Evolutionary conservation across 805 yeast genomes (phyloP).

Genomic region (Wickerhamomyces hampshirensis): DNA sequence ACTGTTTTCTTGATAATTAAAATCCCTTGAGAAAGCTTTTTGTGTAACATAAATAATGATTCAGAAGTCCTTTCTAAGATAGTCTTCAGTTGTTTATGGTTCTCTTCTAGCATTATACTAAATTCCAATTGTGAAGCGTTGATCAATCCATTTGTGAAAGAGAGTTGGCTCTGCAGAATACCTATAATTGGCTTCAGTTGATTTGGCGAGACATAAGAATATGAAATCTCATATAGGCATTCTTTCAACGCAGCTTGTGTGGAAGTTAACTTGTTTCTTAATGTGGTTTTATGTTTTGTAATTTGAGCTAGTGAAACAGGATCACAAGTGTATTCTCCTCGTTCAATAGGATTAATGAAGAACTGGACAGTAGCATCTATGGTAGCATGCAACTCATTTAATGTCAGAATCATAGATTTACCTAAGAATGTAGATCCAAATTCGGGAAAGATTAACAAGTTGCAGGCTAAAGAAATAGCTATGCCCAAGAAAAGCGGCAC

Average conservation of each 20-base stretch:
- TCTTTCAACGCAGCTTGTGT: slow-evolving; percentile 39
- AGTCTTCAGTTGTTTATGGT: slow-evolving; percentile 26
- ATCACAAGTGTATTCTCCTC: slow-evolving; percentile 18
- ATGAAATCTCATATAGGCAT: slow-evolving; percentile 45
- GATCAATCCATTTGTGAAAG: slow-evolving; percentile 36
- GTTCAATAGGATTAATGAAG: slow-evolving; percentile 29
- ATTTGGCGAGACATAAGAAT: slow-evolving; percentile 40
- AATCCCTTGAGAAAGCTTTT: slow-evolving; percentile 29
- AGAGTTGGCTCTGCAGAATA: slow-evolving; percentile 27
- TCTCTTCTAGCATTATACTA: slow-evolving; percentile 27
- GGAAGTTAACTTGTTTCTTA: slow-evolving; percentile 29
- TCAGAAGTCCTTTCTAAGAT: slow-evolving; percentile 27
- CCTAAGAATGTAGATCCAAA: slow-evolving; percentile 48
- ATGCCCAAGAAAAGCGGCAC: slow-evolving; percentile 44
- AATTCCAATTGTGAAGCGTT: slow-evolving; percentile 46
- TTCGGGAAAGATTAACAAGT: slow-evolving; percentile 43
- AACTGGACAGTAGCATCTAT: slow-evolving; percentile 35
- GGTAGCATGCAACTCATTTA: slow-evolving; percentile 36
- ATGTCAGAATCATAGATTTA: slow-evolving; percentile 33
- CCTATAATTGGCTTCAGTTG: slow-evolving; percentile 33
- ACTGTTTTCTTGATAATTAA: slow-evolving; percentile 29
- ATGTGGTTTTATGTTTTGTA: slow-evolving; percentile 28
- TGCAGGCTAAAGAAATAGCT: slow-evolving; percentile 39
- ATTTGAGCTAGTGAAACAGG: slow-evolving; percentile 29
- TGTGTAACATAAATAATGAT: slow-evolving; percentile 32